Base-by-base conservation (phyloP, 2,329 filamentous ascomycete species). In the Fusarium sterilihyphosum region DNA sequence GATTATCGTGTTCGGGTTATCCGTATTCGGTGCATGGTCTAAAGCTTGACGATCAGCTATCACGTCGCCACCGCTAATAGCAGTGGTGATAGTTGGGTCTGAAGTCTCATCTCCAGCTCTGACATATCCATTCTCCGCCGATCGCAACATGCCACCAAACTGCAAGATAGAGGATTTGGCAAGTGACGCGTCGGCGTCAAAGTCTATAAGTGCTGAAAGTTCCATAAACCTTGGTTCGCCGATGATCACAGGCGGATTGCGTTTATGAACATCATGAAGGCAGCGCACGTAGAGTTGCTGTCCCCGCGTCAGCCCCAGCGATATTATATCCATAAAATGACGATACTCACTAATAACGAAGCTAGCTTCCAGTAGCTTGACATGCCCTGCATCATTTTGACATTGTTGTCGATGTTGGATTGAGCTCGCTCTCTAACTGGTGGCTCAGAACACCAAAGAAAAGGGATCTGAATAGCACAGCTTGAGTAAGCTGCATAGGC, bases 241-340 rank as follows among this genome's bases (percentile, higher is more conserved):
- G 0, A 10, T 17, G 3, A 67, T 22, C 0, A 1, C 1, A 1
- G 53, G 65, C 1, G 63, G 40, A 0, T 41, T 52, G 1, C 35
- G 20, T 4, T 53, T 67, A 17, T 67, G 65, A 2, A 33, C 64
- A 0, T 47, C 10, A 6, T 67, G 14, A 16, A 67, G 47, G 4
- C 53, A 67, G 1, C 46, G 53, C 1, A 35, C 63, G 16, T 67
- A 67, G 0, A 67, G 13, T 67, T 53, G 46, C 63, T 67, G 4
- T 20, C 2, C 18, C 1, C 3, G 7, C 1, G 20, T 67, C 0
- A 40, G 38, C 3, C 2, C 10, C n/a, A 13, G 6, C 6, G 17
- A 20, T 0, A 16, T 10, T 3, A 11, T 8, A 17, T 18, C 0
- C 3, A 7, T 29, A 7, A 7, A 1, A 8, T 1, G 1, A 13